These are phyloP conservation scores for Pichia sp. DNA, from an alignment of 1,139 yeast genomes.

Conservation along the genomic window DNA sequence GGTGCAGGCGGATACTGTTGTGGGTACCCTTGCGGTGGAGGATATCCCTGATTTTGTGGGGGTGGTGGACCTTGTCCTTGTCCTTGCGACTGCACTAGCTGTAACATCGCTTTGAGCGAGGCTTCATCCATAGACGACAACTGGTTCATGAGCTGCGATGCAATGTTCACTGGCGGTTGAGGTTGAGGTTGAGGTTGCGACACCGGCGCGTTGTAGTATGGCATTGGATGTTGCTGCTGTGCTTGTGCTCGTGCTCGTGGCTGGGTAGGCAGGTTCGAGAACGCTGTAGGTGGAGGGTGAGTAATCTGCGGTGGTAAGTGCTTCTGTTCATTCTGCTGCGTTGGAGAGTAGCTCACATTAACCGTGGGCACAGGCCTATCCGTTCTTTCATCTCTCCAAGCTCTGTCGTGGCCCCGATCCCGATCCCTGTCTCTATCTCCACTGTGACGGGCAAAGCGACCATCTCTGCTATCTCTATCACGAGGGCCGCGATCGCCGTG, in stretches of 20 bases:
- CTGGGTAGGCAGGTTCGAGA: not conserved
- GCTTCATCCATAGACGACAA: conserved; percentile 20
- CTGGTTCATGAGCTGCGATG: conserved; percentile 27
- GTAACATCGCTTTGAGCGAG: conserved; percentile 13
- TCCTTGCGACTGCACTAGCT: conserved; percentile 9
- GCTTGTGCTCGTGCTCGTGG: conserved; percentile 1
- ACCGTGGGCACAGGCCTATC: not conserved
- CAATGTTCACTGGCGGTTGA: conserved; percentile 12
- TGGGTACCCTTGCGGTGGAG: conserved; percentile 11
- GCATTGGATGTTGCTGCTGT: conserved; percentile 1
- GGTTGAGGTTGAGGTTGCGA: no score
- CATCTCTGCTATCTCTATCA: conserved; percentile 2
- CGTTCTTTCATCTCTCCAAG: not conserved
- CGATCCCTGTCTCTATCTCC: conserved; percentile 4
- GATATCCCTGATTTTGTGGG: conserved; percentile 15
- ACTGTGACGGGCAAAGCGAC: not conserved
- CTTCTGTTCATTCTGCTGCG: conserved; percentile 19
- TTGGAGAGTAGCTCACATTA: conserved; percentile 11
- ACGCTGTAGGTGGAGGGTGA: conserved; percentile 1
- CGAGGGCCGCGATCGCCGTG: conserved; percentile 3
- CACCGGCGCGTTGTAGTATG: no score
- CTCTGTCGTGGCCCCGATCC: conserved; percentile 3
- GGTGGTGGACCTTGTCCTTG: conserved; percentile 14
- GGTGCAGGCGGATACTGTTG: conserved; percentile 5
- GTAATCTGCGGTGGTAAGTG: conserved; percentile 11